Conservation (phyloP, 2,329 filamentous ascomycete species). For the Pyrenophora teres region DNA sequence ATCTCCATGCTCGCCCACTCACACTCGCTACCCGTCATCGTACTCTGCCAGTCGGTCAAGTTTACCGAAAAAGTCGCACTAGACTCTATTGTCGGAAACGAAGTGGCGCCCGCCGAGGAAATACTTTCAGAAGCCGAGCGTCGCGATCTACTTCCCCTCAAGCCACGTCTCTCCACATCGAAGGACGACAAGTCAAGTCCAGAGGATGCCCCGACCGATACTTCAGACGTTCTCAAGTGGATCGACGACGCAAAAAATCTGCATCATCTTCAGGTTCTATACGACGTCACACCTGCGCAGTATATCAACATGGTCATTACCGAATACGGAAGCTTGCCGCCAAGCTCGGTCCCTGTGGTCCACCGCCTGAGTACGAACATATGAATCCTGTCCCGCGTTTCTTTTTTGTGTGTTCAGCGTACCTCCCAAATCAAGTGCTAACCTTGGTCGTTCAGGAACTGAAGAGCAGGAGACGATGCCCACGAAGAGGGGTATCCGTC, state of each 20-base stretch:
- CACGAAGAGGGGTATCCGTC: conserved; percentile 12
- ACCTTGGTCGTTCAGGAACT: conserved; percentile 15
- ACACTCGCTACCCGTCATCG: conserved; percentile 77
- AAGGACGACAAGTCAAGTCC: conserved; percentile 32
- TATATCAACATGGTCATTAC: conserved; percentile 89
- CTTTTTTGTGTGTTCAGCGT: conserved; percentile 9
- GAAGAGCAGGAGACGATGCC: conserved; percentile 16
- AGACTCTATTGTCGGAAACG: conserved; percentile 92
- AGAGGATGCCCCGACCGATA: conserved; percentile 27
- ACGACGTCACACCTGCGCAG: conserved; percentile 87
- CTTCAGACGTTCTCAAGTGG: conserved; percentile 45
- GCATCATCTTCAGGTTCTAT: conserved; percentile 76
- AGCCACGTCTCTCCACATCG: conserved; percentile 29
- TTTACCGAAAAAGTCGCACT: conserved; percentile 88
- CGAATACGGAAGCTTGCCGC: conserved; percentile 84
- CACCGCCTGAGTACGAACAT: conserved; percentile 59
- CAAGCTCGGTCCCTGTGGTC: conserved; percentile 80
- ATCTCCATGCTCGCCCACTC: conserved; percentile 82
- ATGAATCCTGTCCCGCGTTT: conserved; percentile 26
- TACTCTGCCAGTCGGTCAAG: conserved; percentile 93
- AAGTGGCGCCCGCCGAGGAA: conserved; percentile 79
- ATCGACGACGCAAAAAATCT: conserved; percentile 49
- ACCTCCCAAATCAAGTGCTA: conserved; percentile 7
- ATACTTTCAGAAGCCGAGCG: conserved; percentile 51
- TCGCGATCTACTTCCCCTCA: conserved; percentile 37